Percentiles rank a stretch among this genome's conserved stretches.
These are phyloP conservation scores for Porodaedalea pini DNA, from an alignment of 1,284 basidiomycete species.

Conservation along the genomic window DNA sequence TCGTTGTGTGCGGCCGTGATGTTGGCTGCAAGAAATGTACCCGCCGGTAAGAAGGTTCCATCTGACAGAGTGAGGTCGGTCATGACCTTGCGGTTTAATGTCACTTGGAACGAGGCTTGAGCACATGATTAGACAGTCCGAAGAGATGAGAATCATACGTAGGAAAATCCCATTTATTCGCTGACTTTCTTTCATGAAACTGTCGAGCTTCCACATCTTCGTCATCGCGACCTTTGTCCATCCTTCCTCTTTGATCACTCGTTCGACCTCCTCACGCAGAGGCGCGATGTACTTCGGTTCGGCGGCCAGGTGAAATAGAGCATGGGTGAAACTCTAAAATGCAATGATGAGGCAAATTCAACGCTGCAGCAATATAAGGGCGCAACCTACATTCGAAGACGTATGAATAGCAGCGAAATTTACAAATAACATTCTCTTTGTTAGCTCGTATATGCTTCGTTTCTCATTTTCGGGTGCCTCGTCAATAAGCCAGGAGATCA, in stretches of 20 bases:
- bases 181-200: constrained; percentile 46
- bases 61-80: constrained; percentile 38
- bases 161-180: constrained; percentile 32
- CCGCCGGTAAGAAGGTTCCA: constrained; percentile 42
- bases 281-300: constrained; percentile 39
- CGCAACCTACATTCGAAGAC: constrained; percentile 26
- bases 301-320: constrained; percentile 40
- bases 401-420: constrained; percentile 35
- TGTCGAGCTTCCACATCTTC: constrained; percentile 47
- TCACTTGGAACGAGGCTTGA: too few relatives aligned
- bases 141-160: constrained; percentile 25
- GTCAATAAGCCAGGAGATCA: constrained; percentile 18
- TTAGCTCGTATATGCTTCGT: constrained; percentile 17
- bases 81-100: constrained; percentile 27
- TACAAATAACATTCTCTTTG: constrained; percentile 26
- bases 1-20: constrained; percentile 41
- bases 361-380: constrained; percentile 21
- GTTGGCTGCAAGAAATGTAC: constrained; percentile 40
- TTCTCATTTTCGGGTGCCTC: constrained; percentile 15
- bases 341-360: constrained; percentile 24
- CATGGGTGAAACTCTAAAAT: constrained; percentile 34
- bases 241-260: constrained; percentile 35
- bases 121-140: too few relatives aligned
- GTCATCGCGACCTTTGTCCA: constrained; percentile 42
- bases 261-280: constrained; percentile 44